Evolutionary conservation across 1,284 basidiomycete species (phyloP).

Genomic region (Trametes polyzona): DNA sequence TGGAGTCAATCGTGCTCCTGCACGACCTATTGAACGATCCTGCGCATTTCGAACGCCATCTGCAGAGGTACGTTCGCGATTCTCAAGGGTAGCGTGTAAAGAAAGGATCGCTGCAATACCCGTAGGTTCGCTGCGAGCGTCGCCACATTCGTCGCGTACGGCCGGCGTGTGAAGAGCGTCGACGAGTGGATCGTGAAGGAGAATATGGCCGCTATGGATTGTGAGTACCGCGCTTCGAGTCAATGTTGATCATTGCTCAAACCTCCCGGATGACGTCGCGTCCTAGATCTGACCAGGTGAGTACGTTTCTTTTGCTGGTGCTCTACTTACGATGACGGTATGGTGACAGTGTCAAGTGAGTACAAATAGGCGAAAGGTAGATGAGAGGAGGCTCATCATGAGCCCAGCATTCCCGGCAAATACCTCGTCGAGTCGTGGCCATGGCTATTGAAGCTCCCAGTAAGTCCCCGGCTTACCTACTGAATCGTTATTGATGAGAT

Average conservation of each 20-base stretch:
- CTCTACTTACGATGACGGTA: neutral
- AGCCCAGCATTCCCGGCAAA: slow-evolving; percentile 52
- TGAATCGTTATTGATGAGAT: neutral
- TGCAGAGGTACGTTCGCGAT: slow-evolving; percentile 48
- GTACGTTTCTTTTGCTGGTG: neutral
- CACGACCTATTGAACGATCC: slow-evolving; percentile 47
- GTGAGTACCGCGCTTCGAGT: too few relatives aligned
- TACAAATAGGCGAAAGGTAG: too few relatives aligned
- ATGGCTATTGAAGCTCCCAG: slow-evolving; percentile 51
- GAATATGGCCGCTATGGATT: slow-evolving; percentile 47
- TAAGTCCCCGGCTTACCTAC: slow-evolving; percentile 14
- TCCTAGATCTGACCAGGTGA: slow-evolving; percentile 38
- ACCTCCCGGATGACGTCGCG: too few relatives aligned
- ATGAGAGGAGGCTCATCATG: neutral
- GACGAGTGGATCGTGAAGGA: slow-evolving; percentile 52
- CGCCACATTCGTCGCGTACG: slow-evolving; percentile 50
- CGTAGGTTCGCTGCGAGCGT: slow-evolving; percentile 50
- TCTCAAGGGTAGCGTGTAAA: too few relatives aligned
- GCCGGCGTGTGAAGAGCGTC: slow-evolving; percentile 47
- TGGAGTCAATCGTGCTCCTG: slow-evolving; percentile 52
- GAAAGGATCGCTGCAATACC: too few relatives aligned
- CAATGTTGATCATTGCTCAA: too few relatives aligned
- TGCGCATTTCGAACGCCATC: slow-evolving; percentile 44
- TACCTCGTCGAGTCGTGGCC: slow-evolving; percentile 56
- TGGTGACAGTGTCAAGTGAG: slow-evolving; percentile 40